Evolutionary conservation across 441 rosid species (phyloP).

Genomic region (Croton laevigatus): DNA sequence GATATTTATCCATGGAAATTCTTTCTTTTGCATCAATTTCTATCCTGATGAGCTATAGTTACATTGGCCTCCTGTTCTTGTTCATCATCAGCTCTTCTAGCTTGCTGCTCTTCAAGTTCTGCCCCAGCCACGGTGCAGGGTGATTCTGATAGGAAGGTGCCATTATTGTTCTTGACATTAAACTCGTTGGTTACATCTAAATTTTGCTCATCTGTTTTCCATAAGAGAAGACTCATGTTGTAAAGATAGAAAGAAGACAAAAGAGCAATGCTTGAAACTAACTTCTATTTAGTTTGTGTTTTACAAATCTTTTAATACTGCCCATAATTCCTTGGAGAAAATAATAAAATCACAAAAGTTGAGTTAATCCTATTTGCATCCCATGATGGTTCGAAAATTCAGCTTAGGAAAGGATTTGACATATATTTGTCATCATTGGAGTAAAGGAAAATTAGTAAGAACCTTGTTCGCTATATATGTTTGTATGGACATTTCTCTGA

Average conservation of each 20-base stretch:
- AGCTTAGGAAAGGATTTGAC: background rate
- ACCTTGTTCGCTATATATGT: background rate
- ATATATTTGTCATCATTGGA: too few relatives aligned
- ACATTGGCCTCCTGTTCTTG: background rate
- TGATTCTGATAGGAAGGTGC: background rate
- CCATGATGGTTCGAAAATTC: background rate
- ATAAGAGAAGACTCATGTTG: background rate
- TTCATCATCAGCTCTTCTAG: constrained; percentile 6
- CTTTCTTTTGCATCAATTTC: background rate
- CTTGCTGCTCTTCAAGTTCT: background rate
- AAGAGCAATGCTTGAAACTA: too few relatives aligned
- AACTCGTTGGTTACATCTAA: background rate
- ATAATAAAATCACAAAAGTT: background rate
- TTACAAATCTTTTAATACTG: background rate
- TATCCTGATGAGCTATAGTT: background rate
- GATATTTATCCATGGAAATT: background rate
- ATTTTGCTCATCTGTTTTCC: background rate
- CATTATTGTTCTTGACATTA: background rate
- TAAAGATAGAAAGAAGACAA: background rate
- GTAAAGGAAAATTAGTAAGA: background rate
- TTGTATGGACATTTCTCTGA: background rate
- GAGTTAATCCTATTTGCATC: background rate
- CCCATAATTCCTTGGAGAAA: background rate
- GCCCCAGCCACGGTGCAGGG: background rate
- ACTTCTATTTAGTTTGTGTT: background rate